These are phyloP conservation scores for Gynochthodes officinalis DNA, from an alignment of 257 asterid genomes.

Conservation along the genomic window DNA sequence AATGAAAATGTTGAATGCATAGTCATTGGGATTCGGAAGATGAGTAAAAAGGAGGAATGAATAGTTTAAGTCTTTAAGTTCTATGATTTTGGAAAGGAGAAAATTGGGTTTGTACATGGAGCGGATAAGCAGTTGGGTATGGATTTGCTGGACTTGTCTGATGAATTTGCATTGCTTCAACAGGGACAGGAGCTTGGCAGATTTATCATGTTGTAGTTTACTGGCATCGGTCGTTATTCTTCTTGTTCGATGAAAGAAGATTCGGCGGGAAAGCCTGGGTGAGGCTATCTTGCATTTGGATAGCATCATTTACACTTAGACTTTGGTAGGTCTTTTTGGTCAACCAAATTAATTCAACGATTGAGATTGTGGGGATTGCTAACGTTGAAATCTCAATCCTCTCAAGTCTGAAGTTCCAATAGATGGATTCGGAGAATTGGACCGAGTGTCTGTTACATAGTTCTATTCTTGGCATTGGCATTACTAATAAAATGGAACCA, in stretches of 20 bases:
- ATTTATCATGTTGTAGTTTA: constrained; percentile 4
- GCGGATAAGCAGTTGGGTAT: constrained; percentile 56
- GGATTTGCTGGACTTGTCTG: constrained; percentile 57
- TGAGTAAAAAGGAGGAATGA: constrained; percentile 51
- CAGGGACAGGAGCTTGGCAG: constrained; percentile 39
- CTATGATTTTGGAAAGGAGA: constrained; percentile 60
- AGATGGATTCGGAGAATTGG: too few species aligned
- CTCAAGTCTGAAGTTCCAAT: too few species aligned
- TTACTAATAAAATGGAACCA: too few species aligned
- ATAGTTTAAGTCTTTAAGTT: constrained; percentile 51
- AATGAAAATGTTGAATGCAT: constrained; percentile 74
- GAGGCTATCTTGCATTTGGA: background rate
- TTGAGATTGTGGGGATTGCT: too few species aligned
- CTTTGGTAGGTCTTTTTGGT: too few species aligned
- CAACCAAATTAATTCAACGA: too few species aligned
- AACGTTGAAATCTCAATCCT: too few species aligned
- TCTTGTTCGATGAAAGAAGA: background rate
- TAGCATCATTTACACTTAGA: too few species aligned
- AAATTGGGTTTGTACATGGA: constrained; percentile 63
- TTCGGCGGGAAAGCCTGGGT: constrained; percentile 2
- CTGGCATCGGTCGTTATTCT: background rate
- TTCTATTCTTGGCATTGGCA: too few species aligned
- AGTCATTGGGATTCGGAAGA: constrained; percentile 51
- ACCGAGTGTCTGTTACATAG: too few species aligned
- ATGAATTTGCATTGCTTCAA: constrained; percentile 49